Evolutionary conservation across 371 early-diverging fungal species (phyloP), one percentile per base, ranked within the genome.

Genomic region (Actinomortierella ambigua): DNA sequence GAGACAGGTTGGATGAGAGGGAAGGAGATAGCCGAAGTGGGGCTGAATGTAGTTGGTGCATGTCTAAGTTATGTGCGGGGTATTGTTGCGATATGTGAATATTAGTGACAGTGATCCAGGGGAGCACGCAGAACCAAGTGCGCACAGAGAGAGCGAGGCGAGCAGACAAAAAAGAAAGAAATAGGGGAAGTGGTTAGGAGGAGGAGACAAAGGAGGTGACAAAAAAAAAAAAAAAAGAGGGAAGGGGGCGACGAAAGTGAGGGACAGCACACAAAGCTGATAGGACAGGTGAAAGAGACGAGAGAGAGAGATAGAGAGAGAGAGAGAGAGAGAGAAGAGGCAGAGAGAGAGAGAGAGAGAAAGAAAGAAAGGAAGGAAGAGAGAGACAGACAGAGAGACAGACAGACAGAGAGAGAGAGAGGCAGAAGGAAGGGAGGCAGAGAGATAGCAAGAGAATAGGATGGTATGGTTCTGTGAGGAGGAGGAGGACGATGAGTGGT

Each of bases 61-160:
- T 18, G 8, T 48, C 48, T 48, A 48, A 24, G 46, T 53, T 13
- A 39, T 22, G 34, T 46, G 50, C 7, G 68, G 48, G 15, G 63
- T 68, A 51, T 24, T 26, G 34, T 24, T 61, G 42, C 17, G 63
- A 55, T 58, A 68, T 68, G 17, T 46, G 58, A 22, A 49, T 50
- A 55, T 48, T 58, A 39, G 41, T 9, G 41, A 59, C 44, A 20
- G n/a, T 2, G 53, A 23, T 17, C 47, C n/a, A 49, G 46, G 22
- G 51, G 51, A 11, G 11, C 51, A 55, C 24, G 18, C 26, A 27
- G 57, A 20, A 47, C 2, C 18, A 20, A 9, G 14, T n/a, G n/a
- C n/a, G n/a, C n/a, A n/a, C n/a, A n/a, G n/a, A n/a, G n/a, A n/a
- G n/a, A n/a, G n/a, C 14, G 39, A 22, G 40, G 15, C 39, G 42